Percentiles rank a stretch among this genome's conserved stretches.
Conservation (phyloP, 2,329 filamentous ascomycete species). For the Fusarium sacchari region DNA sequence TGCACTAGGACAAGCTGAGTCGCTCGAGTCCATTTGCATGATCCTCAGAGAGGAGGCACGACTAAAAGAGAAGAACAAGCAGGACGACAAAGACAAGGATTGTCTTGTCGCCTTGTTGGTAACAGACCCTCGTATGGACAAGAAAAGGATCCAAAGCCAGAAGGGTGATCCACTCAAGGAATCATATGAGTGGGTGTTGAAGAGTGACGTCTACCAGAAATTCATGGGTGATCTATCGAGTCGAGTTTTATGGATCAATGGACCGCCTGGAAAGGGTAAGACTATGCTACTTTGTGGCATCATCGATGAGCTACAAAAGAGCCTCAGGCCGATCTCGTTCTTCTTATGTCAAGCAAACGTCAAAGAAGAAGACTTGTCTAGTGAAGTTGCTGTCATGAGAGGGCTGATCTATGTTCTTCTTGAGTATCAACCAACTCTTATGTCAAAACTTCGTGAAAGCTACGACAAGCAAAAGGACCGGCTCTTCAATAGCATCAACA, state of each 20-base stretch:
- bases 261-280: not conserved
- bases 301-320: fast-evolving
- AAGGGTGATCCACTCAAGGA: not conserved
- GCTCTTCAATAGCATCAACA: fast-evolving
- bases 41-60: fast-evolving
- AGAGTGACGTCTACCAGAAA: fast-evolving
- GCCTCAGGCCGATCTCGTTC: fast-evolving
- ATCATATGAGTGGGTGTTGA: not conserved
- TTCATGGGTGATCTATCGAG: fast-evolving
- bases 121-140: not conserved
- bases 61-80: fast-evolving
- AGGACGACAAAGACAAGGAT: fast-evolving
- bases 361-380: not conserved
- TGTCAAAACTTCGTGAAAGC: fast-evolving
- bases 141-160: not conserved
- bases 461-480: not conserved
- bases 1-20: fast-evolving
- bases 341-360: not conserved
- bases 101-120: fast-evolving
- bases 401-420: not conserved
- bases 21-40: fast-evolving
- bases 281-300: fast-evolving
- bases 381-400: fast-evolving
- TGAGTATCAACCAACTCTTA: fast-evolving
- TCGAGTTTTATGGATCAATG: fast-evolving